Conservation (phyloP, 148 eudicot genomes). For the Agrostemma githago region DNA sequence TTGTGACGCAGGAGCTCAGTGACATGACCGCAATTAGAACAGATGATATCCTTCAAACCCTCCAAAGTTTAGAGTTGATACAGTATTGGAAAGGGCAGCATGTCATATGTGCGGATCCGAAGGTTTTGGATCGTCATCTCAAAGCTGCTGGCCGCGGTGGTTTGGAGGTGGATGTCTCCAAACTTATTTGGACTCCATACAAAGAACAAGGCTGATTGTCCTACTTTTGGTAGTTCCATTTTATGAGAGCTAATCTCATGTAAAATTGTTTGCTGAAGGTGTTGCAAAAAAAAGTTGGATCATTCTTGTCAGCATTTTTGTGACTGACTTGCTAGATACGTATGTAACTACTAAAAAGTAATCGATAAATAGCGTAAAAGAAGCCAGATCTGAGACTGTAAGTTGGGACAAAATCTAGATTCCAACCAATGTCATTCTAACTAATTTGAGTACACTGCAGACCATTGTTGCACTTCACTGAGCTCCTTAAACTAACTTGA, state of each 20-base stretch:
- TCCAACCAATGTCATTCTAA: neutral
- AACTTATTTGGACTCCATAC: slow-evolving; percentile 94
- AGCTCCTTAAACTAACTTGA: neutral
- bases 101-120: slow-evolving; percentile 91
- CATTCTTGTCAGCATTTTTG: neutral
- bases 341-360: slow-evolving; percentile 9
- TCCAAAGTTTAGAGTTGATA: slow-evolving; percentile 81
- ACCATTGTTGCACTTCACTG: neutral
- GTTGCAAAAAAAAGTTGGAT: slow-evolving; percentile 14
- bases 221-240: neutral
- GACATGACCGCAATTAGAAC: slow-evolving; percentile 97
- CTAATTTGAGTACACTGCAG: neutral
- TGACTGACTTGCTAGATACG: neutral
- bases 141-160: slow-evolving; percentile 98
- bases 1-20: slow-evolving; percentile 67
- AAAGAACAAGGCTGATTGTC: slow-evolving; percentile 71
- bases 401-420: neutral
- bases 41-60: slow-evolving; percentile 83
- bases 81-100: slow-evolving; percentile 97
- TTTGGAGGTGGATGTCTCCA: slow-evolving; percentile 80
- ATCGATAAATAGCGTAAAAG: neutral
- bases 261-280: slow-evolving; percentile 10
- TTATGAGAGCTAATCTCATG: slow-evolving; percentile 9
- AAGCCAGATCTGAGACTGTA: neutral
- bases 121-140: slow-evolving; percentile 91